Evolutionary conservation across 1,284 basidiomycete species (phyloP).

Genomic region (Cryptococcus jaspeensis): DNA sequence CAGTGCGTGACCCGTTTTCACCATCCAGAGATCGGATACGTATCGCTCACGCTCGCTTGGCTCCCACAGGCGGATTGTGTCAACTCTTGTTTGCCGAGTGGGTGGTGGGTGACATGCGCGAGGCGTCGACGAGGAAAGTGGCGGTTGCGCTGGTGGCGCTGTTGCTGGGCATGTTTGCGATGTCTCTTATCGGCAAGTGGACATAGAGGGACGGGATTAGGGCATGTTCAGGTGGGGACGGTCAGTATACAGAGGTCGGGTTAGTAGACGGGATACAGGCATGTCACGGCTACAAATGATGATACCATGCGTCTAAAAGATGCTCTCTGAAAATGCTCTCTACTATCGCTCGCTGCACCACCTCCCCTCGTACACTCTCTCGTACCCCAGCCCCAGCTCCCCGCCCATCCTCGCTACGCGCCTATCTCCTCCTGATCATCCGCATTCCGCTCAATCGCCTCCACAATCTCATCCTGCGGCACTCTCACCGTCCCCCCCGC

Average conservation of each 20-base stretch:
- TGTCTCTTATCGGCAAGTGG: slow-evolving; percentile 13
- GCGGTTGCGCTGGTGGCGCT: background rate
- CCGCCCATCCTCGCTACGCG: slow-evolving; percentile 12
- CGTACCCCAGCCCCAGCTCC: background rate
- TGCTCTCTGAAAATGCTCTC: background rate
- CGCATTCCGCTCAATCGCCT: slow-evolving; percentile 32
- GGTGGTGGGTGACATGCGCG: slow-evolving; percentile 11
- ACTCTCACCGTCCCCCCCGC: slow-evolving; percentile 38
- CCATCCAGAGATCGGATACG: background rate
- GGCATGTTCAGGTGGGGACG: background rate
- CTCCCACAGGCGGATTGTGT: slow-evolving; percentile 4
- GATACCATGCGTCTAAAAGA: background rate
- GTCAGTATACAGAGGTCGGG: background rate
- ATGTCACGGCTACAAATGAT: background rate
- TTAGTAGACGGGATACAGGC: no score
- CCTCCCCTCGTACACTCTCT: no score
- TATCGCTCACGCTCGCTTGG: background rate
- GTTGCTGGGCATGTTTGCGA: slow-evolving; percentile 7
- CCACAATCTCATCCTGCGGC: slow-evolving; percentile 48
- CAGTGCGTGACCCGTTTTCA: slow-evolving; percentile 1
- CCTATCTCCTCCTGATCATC: slow-evolving; percentile 22
- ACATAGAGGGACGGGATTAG: slow-evolving; percentile 1
- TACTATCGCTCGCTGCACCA: background rate
- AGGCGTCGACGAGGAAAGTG: slow-evolving; percentile 3
- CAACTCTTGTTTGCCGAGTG: slow-evolving; percentile 10